phyloP scores from a whole-genome alignment of 768 basidiomycete genomes.

The Collybiopsis luxurians region DNA sequence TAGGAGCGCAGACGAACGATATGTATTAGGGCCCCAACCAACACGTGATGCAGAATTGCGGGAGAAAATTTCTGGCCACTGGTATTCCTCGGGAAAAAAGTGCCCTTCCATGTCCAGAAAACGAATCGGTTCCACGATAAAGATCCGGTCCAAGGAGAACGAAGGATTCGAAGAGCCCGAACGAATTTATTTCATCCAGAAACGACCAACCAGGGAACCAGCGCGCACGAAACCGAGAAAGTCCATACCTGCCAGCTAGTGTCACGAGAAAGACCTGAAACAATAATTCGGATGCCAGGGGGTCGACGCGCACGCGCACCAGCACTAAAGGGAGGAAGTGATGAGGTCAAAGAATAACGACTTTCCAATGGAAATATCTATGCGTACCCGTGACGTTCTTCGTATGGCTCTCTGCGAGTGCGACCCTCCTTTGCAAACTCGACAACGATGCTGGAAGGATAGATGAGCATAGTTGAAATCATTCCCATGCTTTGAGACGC shows the following conservation, averaged over 20 bases:
- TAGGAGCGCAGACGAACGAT: conserved; percentile 41
- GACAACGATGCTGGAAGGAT: conserved; percentile 76
- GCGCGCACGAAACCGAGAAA: conserved; percentile 21
- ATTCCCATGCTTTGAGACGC: conserved; percentile 11
- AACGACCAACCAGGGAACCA: conserved; percentile 14
- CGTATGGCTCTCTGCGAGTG: conserved; percentile 76
- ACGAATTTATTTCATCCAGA: conserved; percentile 2
- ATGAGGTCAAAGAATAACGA: conserved; percentile 12
- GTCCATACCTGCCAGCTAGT: conserved; percentile 98
- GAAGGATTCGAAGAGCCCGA: conserved; percentile 21
- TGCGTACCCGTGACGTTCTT: conserved; percentile 55
- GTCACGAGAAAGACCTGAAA: conserved; percentile 88
- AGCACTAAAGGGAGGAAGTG: no score
- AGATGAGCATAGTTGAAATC: neutral
- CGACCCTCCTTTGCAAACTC: conserved; percentile 95
- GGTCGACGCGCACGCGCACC: conserved; percentile 72
- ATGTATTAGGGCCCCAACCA: conserved; percentile 39
- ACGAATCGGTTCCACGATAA: conserved; percentile 1
- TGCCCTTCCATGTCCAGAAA: neutral
- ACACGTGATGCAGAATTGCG: conserved; percentile 9
- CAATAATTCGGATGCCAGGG: conserved; percentile 78
- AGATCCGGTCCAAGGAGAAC: conserved; percentile 9
- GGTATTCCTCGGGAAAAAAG: neutral
- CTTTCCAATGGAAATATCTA: neutral
- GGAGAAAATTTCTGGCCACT: conserved; percentile 1